Percentiles rank a stretch among this genome's conserved stretches.
Evolutionary conservation across 371 early-diverging fungal genomes (phyloP).

Genomic region (Mucor lusitanicus): DNA sequence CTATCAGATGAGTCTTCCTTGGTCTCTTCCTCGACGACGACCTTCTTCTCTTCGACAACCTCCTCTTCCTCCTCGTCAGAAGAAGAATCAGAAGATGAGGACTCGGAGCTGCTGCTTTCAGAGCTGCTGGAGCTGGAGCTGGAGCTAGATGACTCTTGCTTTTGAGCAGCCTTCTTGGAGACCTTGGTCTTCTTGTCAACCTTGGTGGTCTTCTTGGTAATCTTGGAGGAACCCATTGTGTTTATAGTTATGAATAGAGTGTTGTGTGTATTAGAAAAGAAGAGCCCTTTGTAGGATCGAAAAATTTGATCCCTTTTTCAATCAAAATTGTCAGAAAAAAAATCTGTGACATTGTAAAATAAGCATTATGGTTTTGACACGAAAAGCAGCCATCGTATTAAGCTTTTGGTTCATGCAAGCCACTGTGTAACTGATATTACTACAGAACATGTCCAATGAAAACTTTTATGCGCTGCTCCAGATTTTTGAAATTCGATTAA

Average conservation of each 20-base stretch:
- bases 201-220: conserved; percentile 16
- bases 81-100: conserved; percentile 6
- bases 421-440: neutral
- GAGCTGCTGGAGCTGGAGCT: conserved; percentile 11
- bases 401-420: conserved; percentile 2
- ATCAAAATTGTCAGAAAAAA: neutral
- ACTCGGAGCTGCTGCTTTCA: conserved; percentile 4
- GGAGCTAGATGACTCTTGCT: conserved; percentile 1
- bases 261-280: neutral
- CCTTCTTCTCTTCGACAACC: neutral
- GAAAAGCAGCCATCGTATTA: conserved; percentile 5
- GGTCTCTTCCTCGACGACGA: neutral
- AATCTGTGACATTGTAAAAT: conserved; percentile 1
- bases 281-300: neutral
- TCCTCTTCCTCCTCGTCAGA: conserved; percentile 12
- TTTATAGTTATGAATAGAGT: neutral
- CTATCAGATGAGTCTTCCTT: conserved; percentile 8
- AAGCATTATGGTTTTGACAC: neutral
- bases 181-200: conserved; percentile 12
- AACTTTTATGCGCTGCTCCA: neutral
- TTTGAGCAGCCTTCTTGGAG: conserved; percentile 7
- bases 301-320: neutral
- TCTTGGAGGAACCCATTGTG: conserved; percentile 15
- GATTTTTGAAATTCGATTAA: neutral
- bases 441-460: neutral